These are phyloP conservation scores for Fraxinus velutina DNA, from an alignment of 305 asterid genomes.

Conservation along the genomic window DNA sequence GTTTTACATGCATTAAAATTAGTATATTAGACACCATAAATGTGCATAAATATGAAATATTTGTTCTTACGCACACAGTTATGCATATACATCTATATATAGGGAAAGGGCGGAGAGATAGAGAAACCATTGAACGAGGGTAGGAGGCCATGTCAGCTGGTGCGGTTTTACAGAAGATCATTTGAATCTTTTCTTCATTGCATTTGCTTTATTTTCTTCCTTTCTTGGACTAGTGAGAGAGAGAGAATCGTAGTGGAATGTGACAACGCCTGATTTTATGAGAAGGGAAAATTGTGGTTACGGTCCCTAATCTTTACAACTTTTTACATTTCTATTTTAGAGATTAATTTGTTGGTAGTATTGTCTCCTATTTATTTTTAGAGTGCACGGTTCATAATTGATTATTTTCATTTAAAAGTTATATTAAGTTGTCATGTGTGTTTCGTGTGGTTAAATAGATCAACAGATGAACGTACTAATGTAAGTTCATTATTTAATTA, in stretches of 20 bases:
- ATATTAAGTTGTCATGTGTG: neutral
- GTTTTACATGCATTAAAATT: neutral
- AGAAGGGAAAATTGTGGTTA: neutral
- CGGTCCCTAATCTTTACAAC: neutral
- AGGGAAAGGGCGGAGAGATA: neutral
- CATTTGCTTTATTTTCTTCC: conserved; percentile 27
- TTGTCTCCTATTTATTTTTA: neutral
- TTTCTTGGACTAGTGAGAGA: conserved; percentile 15
- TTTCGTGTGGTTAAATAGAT: neutral
- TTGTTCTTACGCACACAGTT: neutral
- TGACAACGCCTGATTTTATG: neutral
- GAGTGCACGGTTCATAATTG: neutral
- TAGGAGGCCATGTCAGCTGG: conserved; percentile 70
- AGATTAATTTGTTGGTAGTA: neutral
- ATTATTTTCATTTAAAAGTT: neutral
- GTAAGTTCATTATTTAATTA: neutral
- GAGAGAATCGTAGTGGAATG: conserved; percentile 15
- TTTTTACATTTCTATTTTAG: neutral
- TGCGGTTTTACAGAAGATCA: conserved; percentile 41
- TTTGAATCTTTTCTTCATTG: conserved; percentile 44
- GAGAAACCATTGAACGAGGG: conserved; percentile 58
- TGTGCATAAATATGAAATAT: neutral
- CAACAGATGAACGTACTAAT: neutral
- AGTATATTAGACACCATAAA: neutral
- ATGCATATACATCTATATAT: neutral